phyloP scores from a whole-genome alignment of 208 protist species.

The Porcisia hertigi region DNA sequence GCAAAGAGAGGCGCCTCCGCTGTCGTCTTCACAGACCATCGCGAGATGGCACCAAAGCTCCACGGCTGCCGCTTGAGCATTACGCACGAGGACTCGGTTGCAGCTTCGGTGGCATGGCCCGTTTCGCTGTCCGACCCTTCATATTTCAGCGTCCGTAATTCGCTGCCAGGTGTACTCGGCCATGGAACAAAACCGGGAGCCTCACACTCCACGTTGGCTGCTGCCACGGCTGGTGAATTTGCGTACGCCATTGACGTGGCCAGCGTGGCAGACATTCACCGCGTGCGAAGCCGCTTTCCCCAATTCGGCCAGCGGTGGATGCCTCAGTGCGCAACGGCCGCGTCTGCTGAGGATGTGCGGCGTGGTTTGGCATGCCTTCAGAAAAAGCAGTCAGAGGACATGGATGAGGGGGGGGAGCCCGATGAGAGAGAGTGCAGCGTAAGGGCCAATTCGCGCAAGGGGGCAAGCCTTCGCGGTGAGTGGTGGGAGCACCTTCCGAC shows the following conservation, averaged over 20 bases:
- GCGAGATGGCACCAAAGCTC: constrained; percentile 20
- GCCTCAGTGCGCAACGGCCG: constrained; percentile 24
- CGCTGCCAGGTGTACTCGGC: not conserved
- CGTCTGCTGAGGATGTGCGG: not conserved
- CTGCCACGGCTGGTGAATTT: not conserved
- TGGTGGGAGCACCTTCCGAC: constrained; percentile 17
- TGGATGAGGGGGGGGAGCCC: not conserved
- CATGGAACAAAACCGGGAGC: not conserved
- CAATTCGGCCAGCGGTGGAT: constrained; percentile 29
- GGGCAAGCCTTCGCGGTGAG: not conserved
- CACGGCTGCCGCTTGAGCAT: constrained; percentile 46
- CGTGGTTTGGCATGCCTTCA: not conserved
- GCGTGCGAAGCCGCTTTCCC: constrained; percentile 34
- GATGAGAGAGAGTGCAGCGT: not conserved
- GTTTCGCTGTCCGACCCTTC: not conserved
- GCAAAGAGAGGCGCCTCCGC: not conserved
- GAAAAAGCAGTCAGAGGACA: not conserved
- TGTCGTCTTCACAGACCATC: constrained; percentile 37
- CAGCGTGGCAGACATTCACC: constrained; percentile 35
- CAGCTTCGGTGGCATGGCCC: constrained; percentile 49
- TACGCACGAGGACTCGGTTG: constrained; percentile 52
- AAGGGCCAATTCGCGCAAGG: not conserved
- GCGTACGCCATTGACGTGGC: constrained; percentile 51
- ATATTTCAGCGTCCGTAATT: not conserved
- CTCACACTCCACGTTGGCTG: not conserved